Base-by-base conservation (phyloP, 257 asterid genomes). In the Solanum sejunctum region DNA sequence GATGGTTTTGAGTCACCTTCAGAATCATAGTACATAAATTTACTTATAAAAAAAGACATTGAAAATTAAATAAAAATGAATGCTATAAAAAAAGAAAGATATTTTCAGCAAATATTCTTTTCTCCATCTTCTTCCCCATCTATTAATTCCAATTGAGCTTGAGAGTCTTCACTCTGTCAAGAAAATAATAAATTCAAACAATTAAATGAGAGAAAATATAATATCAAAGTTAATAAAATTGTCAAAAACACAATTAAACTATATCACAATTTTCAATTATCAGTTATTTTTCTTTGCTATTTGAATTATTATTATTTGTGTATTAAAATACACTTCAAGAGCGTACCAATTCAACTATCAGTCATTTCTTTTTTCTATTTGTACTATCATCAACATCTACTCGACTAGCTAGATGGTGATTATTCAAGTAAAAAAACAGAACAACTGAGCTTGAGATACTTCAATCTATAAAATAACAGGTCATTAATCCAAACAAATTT, bases 111-210 rank as follows among this genome's bases (percentile, higher is more conserved):
- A 7, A 67, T 16, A 32, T 32, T 23, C 51, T 67, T 67, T 36
- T 67, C 49, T 80, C 43, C 12, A 77, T 21, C 60, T 28, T 57
- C 75, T 41, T 81, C 21, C 45, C 6, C n/a, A 60, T 13, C 60
- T 58, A 70, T 81, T 57, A 43, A 73, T 81, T 87, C 85, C 72
- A 89, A 23, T 87, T 91, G 56, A 88, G 88, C 85, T 89, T 89
- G 61, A 88, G 64, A 83, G 52, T 80, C 79, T 86, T 86, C 87
- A 89, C 17, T 92, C 94, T 90, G 91, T 12, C 84, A 70, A 71
- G 52, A 23, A 67, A 73, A 32, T 10, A 83, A 57, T 1, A 57
- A 51, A 75, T 4, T 7, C n/a, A 49, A 49, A 75, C 10, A 23
- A 47, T 66, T 66, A 15, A 10, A 28, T 75, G 58, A 51, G 83